Evolutionary conservation across 73 alveolate species (phyloP), one percentile per base, ranked within the genome.

Genomic region (Breviolum minutum): DNA sequence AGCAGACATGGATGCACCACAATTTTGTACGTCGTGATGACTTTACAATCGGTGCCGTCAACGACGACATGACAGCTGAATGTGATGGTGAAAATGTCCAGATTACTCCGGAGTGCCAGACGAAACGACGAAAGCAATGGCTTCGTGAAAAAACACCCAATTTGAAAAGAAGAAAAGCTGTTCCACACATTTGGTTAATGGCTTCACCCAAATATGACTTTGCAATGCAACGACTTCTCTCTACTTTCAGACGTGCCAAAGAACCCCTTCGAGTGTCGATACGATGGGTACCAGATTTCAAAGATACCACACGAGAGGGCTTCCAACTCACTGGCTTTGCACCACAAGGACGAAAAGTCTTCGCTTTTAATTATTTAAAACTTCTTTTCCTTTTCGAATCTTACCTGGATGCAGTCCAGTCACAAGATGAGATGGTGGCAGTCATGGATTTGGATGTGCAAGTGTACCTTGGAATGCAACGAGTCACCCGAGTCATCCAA

Each of bases 401-500:
- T 0, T 32, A 30, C 22, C 12, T 32, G 66, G 95, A 64, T 16
- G 85, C 87, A 6, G 77, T 80, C 17, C 60, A 22, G 30, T 1
- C 30, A 26, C 19, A 91, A 64, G 76, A 13, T 26, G 29, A 19
- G 64, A 54, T 91, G 97, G 79, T 91, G 60, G 79, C 74, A 40
- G 97, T 91, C 80, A 91, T 91, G 97, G 97, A 91, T 79, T 60
- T 91, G 89, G 97, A 88, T 32, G 68, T 85, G 62, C 94, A 85
- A 85, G 94, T 85, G 94, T 22, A 2, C 27, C 94, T 60, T 26
- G 79, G 92, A 48, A 40, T 17, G 26, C 11, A 29, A 8, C 1
- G 16, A n/a, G 26, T 20, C 81, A 30, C 81, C 81, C 54, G 54
- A 40, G 54, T 40, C 54, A 40, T 2, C 54, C 3, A 3, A 40